Conservation (phyloP, 1,139 yeast species). For the Pneumocystis sp. region DNA sequence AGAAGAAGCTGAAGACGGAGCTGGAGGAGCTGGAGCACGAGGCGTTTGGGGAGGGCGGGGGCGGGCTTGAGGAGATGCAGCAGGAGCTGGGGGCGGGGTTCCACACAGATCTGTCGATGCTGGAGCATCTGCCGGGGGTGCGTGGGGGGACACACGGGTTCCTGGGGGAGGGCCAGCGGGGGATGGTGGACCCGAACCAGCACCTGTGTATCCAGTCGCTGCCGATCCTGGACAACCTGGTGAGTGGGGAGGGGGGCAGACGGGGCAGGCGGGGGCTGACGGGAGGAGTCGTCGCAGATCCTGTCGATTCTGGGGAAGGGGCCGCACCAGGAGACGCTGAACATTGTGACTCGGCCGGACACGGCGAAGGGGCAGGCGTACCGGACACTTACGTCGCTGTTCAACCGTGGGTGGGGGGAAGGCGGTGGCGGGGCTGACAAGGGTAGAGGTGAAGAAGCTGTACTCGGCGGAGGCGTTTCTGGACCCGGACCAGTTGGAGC, state of each 20-base stretch:
- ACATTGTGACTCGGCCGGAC: constrained; percentile 57
- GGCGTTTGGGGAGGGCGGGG: neutral
- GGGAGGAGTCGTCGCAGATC: constrained; percentile 42
- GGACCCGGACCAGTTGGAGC: constrained; percentile 36
- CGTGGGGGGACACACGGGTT: neutral
- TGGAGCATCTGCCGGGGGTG: neutral
- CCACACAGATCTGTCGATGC: neutral
- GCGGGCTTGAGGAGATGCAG: neutral
- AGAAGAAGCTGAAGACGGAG: neutral
- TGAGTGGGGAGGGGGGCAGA: neutral
- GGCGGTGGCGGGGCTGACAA: constrained; percentile 28
- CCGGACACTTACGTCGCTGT: constrained; percentile 53
- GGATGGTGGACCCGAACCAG: neutral
- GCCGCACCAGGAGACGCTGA: constrained; percentile 59
- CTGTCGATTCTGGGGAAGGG: constrained; percentile 52
- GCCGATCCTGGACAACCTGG: neutral
- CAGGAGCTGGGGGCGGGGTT: neutral
- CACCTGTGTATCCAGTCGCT: neutral
- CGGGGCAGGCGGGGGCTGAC: too few relatives aligned
- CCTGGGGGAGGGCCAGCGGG: neutral
- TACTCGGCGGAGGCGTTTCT: constrained; percentile 32
- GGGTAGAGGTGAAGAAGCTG: constrained; percentile 34
- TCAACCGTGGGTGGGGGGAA: constrained; percentile 35
- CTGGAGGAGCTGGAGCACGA: neutral
- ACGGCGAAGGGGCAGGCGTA: constrained; percentile 61